Evolutionary conservation across 202 grass and related monocot genomes (phyloP).

Genomic region (Sporobolus alterniflorus): DNA sequence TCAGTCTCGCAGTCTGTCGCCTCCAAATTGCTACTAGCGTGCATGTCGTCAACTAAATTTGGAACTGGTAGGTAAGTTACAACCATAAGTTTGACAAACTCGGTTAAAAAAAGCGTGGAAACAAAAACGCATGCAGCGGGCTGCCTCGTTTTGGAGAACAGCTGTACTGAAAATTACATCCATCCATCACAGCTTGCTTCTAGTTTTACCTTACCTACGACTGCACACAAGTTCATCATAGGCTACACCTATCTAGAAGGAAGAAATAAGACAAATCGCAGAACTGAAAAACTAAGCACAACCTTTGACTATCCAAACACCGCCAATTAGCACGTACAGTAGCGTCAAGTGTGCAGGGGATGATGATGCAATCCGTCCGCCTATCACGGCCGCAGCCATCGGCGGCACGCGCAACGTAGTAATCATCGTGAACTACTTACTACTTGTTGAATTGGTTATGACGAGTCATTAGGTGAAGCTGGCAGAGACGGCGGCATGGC

Average conservation of each 20-base stretch:
- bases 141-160: neutral
- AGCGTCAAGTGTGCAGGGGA: no score
- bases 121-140: no score
- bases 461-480: constrained; percentile 20
- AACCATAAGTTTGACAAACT: constrained; percentile 29
- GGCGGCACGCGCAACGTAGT: constrained; percentile 3
- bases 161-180: constrained; percentile 27
- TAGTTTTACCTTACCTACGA: no score
- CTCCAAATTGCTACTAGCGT: neutral
- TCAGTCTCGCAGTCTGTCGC: neutral
- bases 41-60: neutral
- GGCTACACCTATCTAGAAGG: neutral
- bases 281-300: neutral
- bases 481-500: constrained; percentile 40
- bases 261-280: neutral
- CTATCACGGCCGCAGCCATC: constrained; percentile 31
- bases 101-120: neutral
- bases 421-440: neutral
- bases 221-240: neutral
- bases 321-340: neutral
- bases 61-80: constrained; percentile 30
- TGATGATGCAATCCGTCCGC: constrained; percentile 38
- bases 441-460: neutral
- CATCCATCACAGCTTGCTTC: no score
- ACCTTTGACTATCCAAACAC: constrained; percentile 5